Percentiles rank a stretch among this genome's conserved stretches.
Conservation (phyloP, 2,329 filamentous ascomycete species). For the Metarhizium rileyi region DNA sequence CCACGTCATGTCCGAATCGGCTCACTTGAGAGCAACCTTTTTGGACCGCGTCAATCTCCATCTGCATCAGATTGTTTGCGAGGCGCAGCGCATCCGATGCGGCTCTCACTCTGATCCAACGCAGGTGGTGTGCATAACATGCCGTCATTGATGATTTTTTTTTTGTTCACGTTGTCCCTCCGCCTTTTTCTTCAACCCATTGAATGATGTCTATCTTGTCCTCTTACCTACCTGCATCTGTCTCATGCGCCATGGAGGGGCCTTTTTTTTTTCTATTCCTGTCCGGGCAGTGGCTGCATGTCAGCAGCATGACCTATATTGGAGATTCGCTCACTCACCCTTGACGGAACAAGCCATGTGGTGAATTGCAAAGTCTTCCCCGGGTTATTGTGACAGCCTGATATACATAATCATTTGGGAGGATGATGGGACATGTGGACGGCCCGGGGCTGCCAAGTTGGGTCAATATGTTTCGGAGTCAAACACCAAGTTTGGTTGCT, state of each 20-base stretch:
- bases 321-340: background rate
- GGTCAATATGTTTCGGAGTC: no score
- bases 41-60: no score
- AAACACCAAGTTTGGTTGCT: no score
- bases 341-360: background rate
- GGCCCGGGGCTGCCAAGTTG: no score
- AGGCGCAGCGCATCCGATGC: background rate
- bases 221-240: background rate
- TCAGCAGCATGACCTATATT: no score
- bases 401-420: no score
- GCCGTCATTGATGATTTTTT: background rate
- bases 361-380: no score
- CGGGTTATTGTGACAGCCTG: no score
- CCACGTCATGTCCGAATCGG: no score
- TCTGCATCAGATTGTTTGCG: background rate
- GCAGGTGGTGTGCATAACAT: background rate
- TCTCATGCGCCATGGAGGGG: background rate
- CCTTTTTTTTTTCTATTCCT: background rate
- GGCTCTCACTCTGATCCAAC: background rate
- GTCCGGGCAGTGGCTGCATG: background rate
- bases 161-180: background rate
- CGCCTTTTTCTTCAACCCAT: background rate
- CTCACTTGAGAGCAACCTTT: background rate
- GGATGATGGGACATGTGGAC: no score
- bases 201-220: background rate